phyloP scores from a whole-genome alignment of 768 basidiomycete species.

The Dendrothele bispora region DNA sequence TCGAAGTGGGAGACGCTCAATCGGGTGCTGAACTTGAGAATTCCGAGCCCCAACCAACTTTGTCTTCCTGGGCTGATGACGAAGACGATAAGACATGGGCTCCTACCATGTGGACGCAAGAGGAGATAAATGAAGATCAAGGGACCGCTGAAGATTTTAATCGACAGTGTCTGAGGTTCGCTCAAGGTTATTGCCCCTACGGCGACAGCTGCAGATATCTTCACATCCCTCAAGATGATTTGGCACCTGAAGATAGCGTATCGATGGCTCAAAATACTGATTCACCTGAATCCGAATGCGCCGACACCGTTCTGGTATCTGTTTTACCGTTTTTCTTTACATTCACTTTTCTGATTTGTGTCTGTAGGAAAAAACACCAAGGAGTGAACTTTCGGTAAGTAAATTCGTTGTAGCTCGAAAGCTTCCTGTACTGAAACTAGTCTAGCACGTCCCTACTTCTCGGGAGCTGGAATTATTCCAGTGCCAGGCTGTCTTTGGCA shows the following conservation, averaged over 20 bases:
- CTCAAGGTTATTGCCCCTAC: constrained; percentile 31
- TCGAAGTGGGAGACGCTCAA: too few species aligned
- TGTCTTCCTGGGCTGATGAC: background rate
- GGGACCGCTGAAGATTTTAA: constrained; percentile 12
- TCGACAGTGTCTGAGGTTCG: constrained; percentile 32
- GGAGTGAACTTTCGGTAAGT: too few species aligned
- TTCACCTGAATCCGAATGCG: constrained; percentile 4
- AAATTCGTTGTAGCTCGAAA: background rate
- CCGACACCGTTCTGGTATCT: constrained; percentile 21
- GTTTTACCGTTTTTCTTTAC: background rate
- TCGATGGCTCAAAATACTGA: background rate
- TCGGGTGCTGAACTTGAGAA: too few species aligned
- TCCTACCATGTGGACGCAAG: background rate
- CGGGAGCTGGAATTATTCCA: background rate
- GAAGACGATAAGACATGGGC: background rate
- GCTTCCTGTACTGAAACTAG: too few species aligned
- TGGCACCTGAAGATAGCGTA: background rate
- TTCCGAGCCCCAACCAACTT: too few species aligned
- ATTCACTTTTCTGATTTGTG: background rate
- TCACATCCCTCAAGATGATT: constrained; percentile 25
- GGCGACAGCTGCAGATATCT: constrained; percentile 28
- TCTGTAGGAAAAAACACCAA: background rate
- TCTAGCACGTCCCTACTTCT: too few species aligned
- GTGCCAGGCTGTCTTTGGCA: background rate
- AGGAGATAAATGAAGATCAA: background rate